Conservation (phyloP, 805 yeast species). For the Schwanniomyces pseudopolymorphus region DNA sequence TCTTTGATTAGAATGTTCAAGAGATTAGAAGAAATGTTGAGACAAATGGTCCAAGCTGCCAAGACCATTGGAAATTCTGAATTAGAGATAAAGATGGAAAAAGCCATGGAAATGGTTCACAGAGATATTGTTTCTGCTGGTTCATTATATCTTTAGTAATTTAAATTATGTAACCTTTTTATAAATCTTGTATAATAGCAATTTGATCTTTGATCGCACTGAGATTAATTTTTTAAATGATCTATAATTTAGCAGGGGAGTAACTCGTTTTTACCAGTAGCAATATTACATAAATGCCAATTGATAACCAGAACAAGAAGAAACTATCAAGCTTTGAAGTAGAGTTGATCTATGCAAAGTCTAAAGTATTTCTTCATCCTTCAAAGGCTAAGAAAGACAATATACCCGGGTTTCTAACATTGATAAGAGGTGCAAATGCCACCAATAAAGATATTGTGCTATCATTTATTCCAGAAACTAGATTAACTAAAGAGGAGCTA, state of each 20-base stretch:
- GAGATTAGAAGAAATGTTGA: slow-evolving; percentile 87
- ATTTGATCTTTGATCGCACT: neutral
- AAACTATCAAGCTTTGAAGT: slow-evolving; percentile 28
- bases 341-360: slow-evolving; percentile 53
- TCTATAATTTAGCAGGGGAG: neutral
- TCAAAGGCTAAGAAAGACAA: slow-evolving; percentile 72
- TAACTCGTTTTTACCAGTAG: neutral
- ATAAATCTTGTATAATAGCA: neutral
- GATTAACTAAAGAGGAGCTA: slow-evolving; percentile 45
- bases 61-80: slow-evolving; percentile 90
- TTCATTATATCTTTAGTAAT: slow-evolving; percentile 65
- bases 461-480: slow-evolving; percentile 66
- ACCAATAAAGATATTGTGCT: slow-evolving; percentile 57
- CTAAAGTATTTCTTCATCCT: slow-evolving; percentile 84
- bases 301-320: slow-evolving; percentile 2
- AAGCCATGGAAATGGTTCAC: slow-evolving; percentile 80
- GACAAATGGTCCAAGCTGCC: slow-evolving; percentile 89
- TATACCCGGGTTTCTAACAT: slow-evolving; percentile 70
- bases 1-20: slow-evolving; percentile 92
- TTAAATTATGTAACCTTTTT: neutral
- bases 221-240: neutral
- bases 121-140: slow-evolving; percentile 98
- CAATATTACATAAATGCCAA: neutral
- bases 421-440: slow-evolving; percentile 54
- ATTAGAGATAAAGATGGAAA: slow-evolving; percentile 84